Evolutionary conservation across 2,329 filamentous ascomycete genomes (phyloP).

Genomic region (Calycina marina): DNA sequence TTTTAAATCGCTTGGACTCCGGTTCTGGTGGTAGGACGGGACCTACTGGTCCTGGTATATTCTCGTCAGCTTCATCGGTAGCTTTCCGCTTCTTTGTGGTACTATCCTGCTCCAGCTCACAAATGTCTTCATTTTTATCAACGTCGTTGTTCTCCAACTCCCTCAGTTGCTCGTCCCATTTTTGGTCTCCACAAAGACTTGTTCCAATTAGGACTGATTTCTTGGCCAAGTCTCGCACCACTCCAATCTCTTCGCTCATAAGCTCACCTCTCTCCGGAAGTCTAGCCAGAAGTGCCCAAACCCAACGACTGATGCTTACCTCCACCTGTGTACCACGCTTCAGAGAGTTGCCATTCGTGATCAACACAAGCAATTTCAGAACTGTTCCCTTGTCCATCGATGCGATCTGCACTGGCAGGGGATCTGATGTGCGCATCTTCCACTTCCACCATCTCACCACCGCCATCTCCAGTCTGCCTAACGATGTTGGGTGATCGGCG

Average conservation of each 20-base stretch:
- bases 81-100: constrained; percentile 3
- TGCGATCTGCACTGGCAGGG: constrained; percentile 42
- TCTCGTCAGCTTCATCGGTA: neutral
- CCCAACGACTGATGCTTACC: constrained; percentile 62
- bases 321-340: constrained; percentile 42
- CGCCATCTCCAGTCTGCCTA: constrained; percentile 20
- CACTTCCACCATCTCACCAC: constrained; percentile 38
- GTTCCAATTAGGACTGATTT: constrained; percentile 44
- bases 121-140: constrained; percentile 23
- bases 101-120: constrained; percentile 8
- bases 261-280: constrained; percentile 63
- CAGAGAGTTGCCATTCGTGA: constrained; percentile 46
- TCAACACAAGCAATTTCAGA: constrained; percentile 48
- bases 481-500: constrained; percentile 33
- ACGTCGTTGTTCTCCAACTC: constrained; percentile 29
- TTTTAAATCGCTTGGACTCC: neutral
- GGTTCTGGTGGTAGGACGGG: neutral
- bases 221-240: constrained; percentile 67
- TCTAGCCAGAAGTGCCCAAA: constrained; percentile 68
- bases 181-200: constrained; percentile 20
- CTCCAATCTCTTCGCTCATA: constrained; percentile 59
- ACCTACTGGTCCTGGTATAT: neutral
- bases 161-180: constrained; percentile 23
- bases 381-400: constrained; percentile 53
- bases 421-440: constrained; percentile 37